These are phyloP conservation scores for Vaccinium macrocarpon DNA, from an alignment of 148 eudicot species.

Conservation along the genomic window DNA sequence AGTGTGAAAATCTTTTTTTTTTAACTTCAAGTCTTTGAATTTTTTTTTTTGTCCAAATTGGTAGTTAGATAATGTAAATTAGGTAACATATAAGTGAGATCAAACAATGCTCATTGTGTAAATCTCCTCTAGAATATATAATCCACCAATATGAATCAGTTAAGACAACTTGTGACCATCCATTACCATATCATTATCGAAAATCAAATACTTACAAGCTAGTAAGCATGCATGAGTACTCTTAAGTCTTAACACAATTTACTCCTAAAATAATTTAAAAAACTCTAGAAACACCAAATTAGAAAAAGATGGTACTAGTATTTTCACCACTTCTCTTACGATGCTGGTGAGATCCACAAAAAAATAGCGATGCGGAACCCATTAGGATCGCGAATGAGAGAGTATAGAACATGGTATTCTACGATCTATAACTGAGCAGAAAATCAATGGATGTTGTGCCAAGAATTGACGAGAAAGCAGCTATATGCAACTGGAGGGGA, in stretches of 20 bases:
- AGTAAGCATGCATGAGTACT: not conserved
- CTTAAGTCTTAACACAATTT: not conserved
- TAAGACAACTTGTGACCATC: not conserved
- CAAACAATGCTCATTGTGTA: too few species aligned
- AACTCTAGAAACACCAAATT: not conserved
- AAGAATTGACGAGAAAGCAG: not conserved
- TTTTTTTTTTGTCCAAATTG: too few species aligned
- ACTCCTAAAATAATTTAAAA: not conserved
- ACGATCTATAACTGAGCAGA: not conserved
- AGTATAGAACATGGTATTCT: not conserved
- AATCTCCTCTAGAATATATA: not conserved
- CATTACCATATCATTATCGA: not conserved
- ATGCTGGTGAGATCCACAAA: not conserved
- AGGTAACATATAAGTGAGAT: too few species aligned
- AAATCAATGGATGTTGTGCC: not conserved
- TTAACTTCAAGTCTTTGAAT: too few species aligned
- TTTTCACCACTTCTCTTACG: not conserved
- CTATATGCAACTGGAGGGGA: constrained; percentile 28
- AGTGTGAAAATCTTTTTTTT: too few species aligned
- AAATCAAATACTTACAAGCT: not conserved
- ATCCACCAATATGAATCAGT: not conserved
- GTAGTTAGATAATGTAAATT: too few species aligned
- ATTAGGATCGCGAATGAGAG: not conserved
- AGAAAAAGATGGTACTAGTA: not conserved
- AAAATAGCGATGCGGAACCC: not conserved